phyloP scores from a whole-genome alignment of 441 rosid species.

The Pelargonium citronellum region DNA sequence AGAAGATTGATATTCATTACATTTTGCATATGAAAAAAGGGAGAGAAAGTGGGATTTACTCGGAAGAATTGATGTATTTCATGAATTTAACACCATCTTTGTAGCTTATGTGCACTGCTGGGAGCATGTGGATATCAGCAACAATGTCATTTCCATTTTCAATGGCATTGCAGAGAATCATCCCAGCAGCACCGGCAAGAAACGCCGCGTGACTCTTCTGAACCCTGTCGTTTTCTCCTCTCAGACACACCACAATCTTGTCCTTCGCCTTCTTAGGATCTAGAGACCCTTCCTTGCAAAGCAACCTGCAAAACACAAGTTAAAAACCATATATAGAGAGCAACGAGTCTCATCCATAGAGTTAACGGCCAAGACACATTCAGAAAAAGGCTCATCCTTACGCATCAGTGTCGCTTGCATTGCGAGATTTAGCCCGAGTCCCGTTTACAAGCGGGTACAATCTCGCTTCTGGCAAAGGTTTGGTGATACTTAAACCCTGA shows the following conservation, averaged over 20 bases:
- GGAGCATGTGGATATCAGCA: not conserved
- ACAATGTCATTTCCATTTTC: not conserved
- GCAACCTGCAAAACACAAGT: slow-evolving; percentile 12
- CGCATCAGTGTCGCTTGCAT: not conserved
- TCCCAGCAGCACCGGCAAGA: not conserved
- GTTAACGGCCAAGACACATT: too few species aligned
- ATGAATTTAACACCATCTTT: not conserved
- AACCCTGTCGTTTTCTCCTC: not conserved
- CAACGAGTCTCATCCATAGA: too few species aligned
- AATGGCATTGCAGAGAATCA: not conserved
- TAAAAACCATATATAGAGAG: too few species aligned
- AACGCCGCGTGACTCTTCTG: not conserved
- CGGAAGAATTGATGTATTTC: not conserved
- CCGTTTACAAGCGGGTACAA: not conserved
- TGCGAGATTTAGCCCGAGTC: not conserved
- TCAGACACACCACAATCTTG: not conserved
- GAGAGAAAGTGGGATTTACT: too few species aligned
- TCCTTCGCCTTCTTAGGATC: not conserved
- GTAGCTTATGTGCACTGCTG: not conserved
- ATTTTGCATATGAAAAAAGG: too few species aligned
- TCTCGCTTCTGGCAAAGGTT: not conserved
- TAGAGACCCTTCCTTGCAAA: not conserved
- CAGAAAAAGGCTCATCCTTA: too few species aligned
- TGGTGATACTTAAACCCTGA: not conserved
- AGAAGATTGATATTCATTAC: too few species aligned